A percentile compares a stretch with the other conserved stretches of the same genome.
Evolutionary conservation across 2,329 filamentous ascomycete species (phyloP).

Genomic region (Aschersonia sp.): DNA sequence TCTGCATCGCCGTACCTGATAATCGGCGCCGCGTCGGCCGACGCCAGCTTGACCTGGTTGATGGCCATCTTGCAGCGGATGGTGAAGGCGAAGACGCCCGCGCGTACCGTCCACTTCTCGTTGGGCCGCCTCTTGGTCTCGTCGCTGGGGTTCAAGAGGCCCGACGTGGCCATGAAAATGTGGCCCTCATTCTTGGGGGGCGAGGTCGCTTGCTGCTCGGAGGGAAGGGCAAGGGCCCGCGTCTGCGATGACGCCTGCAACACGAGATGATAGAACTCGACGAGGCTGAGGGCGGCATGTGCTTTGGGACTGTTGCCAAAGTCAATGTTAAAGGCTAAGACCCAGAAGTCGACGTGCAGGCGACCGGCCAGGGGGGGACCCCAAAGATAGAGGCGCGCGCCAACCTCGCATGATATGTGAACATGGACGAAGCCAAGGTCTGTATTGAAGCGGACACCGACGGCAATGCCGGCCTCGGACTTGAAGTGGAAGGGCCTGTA

Average conservation of each 20-base stretch:
- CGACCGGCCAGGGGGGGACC: constrained; percentile 9
- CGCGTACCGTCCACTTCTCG: constrained; percentile 1
- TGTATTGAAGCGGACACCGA: constrained; percentile 13
- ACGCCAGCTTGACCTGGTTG: not conserved
- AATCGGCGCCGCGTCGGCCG: not conserved
- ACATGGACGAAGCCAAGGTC: constrained; percentile 13
- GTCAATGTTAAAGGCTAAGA: constrained; percentile 12
- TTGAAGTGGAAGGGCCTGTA: constrained; percentile 23
- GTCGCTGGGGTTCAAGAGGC: constrained; percentile 1
- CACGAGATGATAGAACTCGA: not conserved
- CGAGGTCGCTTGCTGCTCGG: not conserved
- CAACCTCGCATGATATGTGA: constrained; percentile 8
- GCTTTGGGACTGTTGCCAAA: constrained; percentile 13
- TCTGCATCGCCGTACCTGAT: not conserved
- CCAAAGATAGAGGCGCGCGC: constrained; percentile 6
- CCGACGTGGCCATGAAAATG: constrained; percentile 1
- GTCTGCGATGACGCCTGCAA: not conserved
- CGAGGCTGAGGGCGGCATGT: not conserved
- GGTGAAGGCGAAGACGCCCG: constrained; percentile 1
- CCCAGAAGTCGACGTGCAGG: constrained; percentile 12
- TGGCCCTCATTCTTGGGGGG: constrained; percentile 1
- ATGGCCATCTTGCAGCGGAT: constrained; percentile 4
- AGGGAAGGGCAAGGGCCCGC: not conserved
- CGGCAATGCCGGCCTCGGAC: constrained; percentile 10
- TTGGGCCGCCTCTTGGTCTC: constrained; percentile 1